Percentiles rank a stretch among this genome's conserved stretches.
Evolutionary conservation across 176 grass and related monocot species (phyloP).

Genomic region (Cenchrus purpureus): DNA sequence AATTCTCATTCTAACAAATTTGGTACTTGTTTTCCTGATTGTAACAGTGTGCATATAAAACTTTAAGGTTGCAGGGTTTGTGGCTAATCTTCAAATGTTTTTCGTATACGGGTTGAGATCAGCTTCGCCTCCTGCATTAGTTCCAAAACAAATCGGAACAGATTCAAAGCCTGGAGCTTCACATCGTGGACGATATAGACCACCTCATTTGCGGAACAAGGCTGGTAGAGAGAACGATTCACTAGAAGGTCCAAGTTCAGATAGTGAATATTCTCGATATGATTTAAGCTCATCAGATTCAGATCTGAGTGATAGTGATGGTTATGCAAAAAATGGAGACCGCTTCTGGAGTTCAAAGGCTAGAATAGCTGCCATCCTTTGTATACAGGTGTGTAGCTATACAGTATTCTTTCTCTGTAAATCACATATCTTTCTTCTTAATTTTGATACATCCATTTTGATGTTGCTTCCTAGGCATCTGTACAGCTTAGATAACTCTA

Average conservation of each 20-base stretch:
- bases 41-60: constrained; percentile 58
- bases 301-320: constrained; percentile 91
- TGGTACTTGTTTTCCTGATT: constrained; percentile 24
- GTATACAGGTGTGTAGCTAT: constrained; percentile 74
- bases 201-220: constrained; percentile 82
- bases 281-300: constrained; percentile 91
- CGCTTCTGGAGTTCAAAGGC: constrained; percentile 82
- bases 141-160: constrained; percentile 52
- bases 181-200: constrained; percentile 63
- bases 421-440: background rate
- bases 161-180: constrained; percentile 37
- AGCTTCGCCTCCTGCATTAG: constrained; percentile 39
- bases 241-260: constrained; percentile 60
- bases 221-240: constrained; percentile 44
- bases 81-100: constrained; percentile 81
- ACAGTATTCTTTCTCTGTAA: background rate
- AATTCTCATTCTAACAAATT: constrained; percentile 15
- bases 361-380: constrained; percentile 81
- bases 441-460: constrained; percentile 19
- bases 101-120: constrained; percentile 80
- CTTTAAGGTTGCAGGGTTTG: constrained; percentile 89
- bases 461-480: constrained; percentile 13
- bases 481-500: background rate
- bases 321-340: constrained; percentile 65
- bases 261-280: constrained; percentile 72